Base-by-base conservation (phyloP, 257 asterid species). In the Salvia miltiorrhiza region DNA sequence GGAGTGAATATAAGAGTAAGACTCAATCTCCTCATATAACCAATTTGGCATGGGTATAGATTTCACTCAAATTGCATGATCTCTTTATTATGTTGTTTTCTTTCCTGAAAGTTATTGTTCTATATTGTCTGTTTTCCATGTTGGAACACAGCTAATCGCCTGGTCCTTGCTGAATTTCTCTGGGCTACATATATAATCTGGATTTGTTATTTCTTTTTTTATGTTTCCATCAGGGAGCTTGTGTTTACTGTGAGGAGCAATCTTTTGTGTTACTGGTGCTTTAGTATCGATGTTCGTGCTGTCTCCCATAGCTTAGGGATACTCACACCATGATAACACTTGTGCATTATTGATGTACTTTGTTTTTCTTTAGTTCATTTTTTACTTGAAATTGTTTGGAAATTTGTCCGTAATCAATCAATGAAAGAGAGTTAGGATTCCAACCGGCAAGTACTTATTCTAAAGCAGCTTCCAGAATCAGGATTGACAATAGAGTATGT, bases 1-100 rank as follows among this genome's bases (percentile, higher is more conserved):
- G 97, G 97, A 90, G 90, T 80, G 95, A 88, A 57, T 90, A 90
- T 70, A 93, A 93, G 85, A 70, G 99, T 90, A 82, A 88, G 87
- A 47, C 3, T 55, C 40, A 16, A 13, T 70, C 60, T 68, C 41
- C 72, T 67, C 39, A 37, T 52, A n/a, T 40, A 9, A 26, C 35
- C 66, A 58, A 20, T 50, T 57, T 45, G 7, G 20, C 59, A 14
- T 44, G 28, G 63, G 50, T 68, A 39, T 65, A 5, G 30, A 52
- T 66, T 73, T 52, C 44, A 24, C 70, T 60, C 24, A 19, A 70
- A 26, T 28, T 57, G 28, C 66, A 24, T 47, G 50, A 11, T 19
- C 70, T 48, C 52, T 76, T 24, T 39, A 26, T 11, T 59, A 24
- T 58, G 63, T 37, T 66, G 52, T 35, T 48, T 67, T 54, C 20